Base-by-base conservation (phyloP, 228 moss, liverwort and hornwort species). In the Sphagnum fallax region DNA sequence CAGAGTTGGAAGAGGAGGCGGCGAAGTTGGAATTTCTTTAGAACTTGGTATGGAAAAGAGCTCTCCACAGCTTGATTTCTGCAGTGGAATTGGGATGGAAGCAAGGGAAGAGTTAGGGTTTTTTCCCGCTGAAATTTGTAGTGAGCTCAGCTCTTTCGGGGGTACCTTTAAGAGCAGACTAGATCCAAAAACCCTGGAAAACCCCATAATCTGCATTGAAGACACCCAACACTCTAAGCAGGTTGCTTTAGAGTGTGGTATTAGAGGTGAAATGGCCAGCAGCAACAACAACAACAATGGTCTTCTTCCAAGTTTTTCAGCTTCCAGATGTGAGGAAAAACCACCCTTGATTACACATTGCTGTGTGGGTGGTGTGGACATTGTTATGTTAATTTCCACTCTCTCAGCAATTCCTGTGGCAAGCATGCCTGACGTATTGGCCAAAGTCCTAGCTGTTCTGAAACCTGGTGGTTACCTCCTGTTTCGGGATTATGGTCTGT, bases 401-500 rank as follows among this genome's bases (percentile, higher is more conserved):
- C 74, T 92, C 51, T 96, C 92, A 74, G 87, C 95, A 10, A 84
- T 92, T 65, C 89, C 90, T 5, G 72, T 82, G 62, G 90, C 81
- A 67, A 89, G 58, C 58, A 91, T 89, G 92, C 59, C 70, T 12
- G 84, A 81, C 64, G 87, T 91, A 47, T 49, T 96, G 76, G 53
- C 50, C 65, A 84, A 92, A 69, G 76, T 84, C 67, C 65, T 75
- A 16, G 66, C 75, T 50, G 89, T n/a, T 86, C 70, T 92, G 53
- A 84, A 76, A 77, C 92, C n/a, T n/a, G n/a, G n/a, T n/a, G n/a
- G n/a, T n/a, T n/a, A n/a, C n/a, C n/a, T n/a, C n/a, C n/a, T n/a
- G n/a, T n/a, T 96, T 73, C 78, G 95, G 65, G 92, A 96, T 72
- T 96, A 91, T 74, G 92, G 92, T 80, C 78, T 96, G 1, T 92